Percentiles rank a stretch among this genome's conserved stretches.
These are phyloP conservation scores for Sporothrix humicola DNA, from an alignment of 2,329 filamentous ascomycete genomes.

Conservation along the genomic window DNA sequence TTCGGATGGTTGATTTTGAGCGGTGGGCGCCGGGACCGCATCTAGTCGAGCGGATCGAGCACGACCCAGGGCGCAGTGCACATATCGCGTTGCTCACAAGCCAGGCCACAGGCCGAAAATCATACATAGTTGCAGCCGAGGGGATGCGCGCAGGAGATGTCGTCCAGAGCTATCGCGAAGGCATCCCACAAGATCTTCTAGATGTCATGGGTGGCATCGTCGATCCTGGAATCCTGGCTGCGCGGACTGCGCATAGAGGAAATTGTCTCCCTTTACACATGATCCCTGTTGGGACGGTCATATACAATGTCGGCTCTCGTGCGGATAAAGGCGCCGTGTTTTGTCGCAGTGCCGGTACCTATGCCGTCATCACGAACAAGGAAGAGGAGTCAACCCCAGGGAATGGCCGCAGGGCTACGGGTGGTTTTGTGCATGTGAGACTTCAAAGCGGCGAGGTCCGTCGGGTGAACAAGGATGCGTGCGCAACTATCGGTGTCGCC, in stretches of 20 bases:
- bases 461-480: constrained; percentile 87
- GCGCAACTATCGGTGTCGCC: constrained; percentile 89
- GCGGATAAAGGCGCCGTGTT: constrained; percentile 80
- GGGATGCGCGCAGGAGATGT: constrained; percentile 90
- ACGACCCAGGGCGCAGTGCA: constrained; percentile 90
- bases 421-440: constrained; percentile 80
- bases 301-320: constrained; percentile 86
- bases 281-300: constrained; percentile 90
- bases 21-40: constrained; percentile 81
- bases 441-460: constrained; percentile 93
- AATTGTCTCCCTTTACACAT: constrained; percentile 96
- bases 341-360: constrained; percentile 92
- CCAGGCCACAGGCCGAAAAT: constrained; percentile 74
- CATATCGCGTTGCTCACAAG: constrained; percentile 89
- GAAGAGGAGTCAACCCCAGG: constrained; percentile 68
- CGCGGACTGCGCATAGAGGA: constrained; percentile 90
- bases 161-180: constrained; percentile 88
- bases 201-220: constrained; percentile 90
- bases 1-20: constrained; percentile 88
- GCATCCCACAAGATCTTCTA: constrained; percentile 85
- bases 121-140: constrained; percentile 94
- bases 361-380: constrained; percentile 86
- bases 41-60: constrained; percentile 90
- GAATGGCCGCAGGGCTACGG: constrained; percentile 65
- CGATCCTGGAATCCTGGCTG: constrained; percentile 93